phyloP scores from a whole-genome alignment of 2,329 filamentous ascomycete genomes.

The Penicillium sp. region DNA sequence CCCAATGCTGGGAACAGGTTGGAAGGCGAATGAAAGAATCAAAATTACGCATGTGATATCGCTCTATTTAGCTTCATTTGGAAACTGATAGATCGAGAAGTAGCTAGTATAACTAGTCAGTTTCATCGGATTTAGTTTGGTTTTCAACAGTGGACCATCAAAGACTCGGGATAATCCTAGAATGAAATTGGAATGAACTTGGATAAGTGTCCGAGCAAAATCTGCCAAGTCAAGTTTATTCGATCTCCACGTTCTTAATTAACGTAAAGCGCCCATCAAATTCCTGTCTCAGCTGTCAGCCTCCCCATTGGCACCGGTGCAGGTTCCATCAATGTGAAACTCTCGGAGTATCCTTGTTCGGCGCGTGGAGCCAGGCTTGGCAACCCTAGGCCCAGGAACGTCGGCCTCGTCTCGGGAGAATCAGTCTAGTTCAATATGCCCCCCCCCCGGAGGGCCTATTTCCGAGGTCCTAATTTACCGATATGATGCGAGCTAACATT shows the following conservation, averaged over 20 bases:
- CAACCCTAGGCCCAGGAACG: constrained; percentile 15
- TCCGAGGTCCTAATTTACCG: background rate
- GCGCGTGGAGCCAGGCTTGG: constrained; percentile 24
- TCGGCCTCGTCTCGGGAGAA: constrained; percentile 13
- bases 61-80: background rate
- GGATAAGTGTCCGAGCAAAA: constrained; percentile 4
- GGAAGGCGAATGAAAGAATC: background rate
- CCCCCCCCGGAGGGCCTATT: too few relatives aligned
- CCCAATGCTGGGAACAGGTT: background rate
- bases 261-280: constrained; percentile 7
- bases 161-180: background rate
- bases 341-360: constrained; percentile 15
- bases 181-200: constrained; percentile 4
- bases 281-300: background rate
- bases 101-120: background rate
- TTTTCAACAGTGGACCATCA: background rate
- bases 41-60: background rate
- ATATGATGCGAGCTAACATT: constrained; percentile 2
- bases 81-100: background rate
- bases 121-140: background rate
- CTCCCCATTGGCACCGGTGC: background rate
- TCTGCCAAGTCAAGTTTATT: background rate
- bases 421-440: background rate
- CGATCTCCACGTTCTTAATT: constrained; percentile 2
- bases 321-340: constrained; percentile 21